Evolutionary conservation across 129 eudicot species (phyloP).

Genomic region (Pseudognaphalium luteoalbum): DNA sequence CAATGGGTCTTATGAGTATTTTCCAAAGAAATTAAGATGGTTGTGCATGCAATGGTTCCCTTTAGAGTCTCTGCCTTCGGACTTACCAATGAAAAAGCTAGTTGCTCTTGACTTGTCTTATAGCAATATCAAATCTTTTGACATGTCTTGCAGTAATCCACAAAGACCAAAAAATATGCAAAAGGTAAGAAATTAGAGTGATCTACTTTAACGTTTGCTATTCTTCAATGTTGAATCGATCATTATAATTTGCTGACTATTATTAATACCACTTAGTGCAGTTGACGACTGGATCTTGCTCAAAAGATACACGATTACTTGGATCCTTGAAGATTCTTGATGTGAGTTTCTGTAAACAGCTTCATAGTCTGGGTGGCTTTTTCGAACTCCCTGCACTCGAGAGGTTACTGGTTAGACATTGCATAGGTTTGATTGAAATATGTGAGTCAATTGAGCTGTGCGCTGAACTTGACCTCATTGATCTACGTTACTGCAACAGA

Average conservation of each 20-base stretch:
- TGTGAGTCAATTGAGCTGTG: slow-evolving; percentile 25
- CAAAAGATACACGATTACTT: slow-evolving; percentile 8
- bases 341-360: slow-evolving; percentile 30
- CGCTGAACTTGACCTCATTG: slow-evolving; percentile 11
- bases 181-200: slow-evolving; percentile 12
- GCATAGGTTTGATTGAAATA: slow-evolving; percentile 13
- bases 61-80: slow-evolving; percentile 13
- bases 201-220: background rate
- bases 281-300: background rate
- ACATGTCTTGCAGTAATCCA: background rate
- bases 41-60: slow-evolving; percentile 29
- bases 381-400: slow-evolving; percentile 28
- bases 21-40: slow-evolving; percentile 30
- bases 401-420: slow-evolving; percentile 20
- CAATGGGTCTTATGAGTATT: slow-evolving; percentile 13
- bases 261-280: background rate
- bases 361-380: slow-evolving; percentile 1
- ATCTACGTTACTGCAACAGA: slow-evolving; percentile 20
- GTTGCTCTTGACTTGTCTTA: slow-evolving; percentile 34
- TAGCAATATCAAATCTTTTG: slow-evolving; percentile 14
- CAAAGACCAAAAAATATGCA: background rate
- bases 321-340: slow-evolving; percentile 33
- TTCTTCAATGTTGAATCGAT: background rate
- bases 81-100: slow-evolving; percentile 17
- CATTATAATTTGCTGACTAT: background rate